A percentile compares a stretch with the other conserved stretches of the same genome.
These are phyloP conservation scores for Kwoniella bestiolae DNA, from an alignment of 768 basidiomycete species.

Conservation along the genomic window DNA sequence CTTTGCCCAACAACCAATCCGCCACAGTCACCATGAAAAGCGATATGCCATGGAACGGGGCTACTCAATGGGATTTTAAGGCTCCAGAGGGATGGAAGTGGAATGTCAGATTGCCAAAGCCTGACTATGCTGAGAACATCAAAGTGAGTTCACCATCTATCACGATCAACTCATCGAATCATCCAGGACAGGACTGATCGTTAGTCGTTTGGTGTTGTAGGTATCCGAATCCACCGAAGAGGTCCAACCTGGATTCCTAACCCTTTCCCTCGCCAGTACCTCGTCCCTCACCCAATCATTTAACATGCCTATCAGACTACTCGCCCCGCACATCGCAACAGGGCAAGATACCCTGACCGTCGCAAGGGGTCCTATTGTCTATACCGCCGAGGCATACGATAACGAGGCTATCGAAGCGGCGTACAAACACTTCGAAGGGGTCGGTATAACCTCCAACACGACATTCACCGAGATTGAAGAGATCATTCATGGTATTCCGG, in stretches of 20 bases:
- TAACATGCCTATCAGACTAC: constrained; percentile 33
- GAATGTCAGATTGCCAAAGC: constrained; percentile 28
- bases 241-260: constrained; percentile 1
- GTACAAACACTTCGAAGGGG: constrained; percentile 36
- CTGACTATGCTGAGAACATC: constrained; percentile 34
- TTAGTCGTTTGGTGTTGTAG: not conserved
- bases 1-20: constrained; percentile 21
- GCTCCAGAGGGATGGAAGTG: constrained; percentile 38
- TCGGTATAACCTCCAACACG: constrained; percentile 29
- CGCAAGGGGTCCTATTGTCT: constrained; percentile 43
- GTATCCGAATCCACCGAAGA: not conserved
- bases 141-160: constrained; percentile 29
- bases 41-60: constrained; percentile 38
- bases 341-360: constrained; percentile 39
- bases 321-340: constrained; percentile 31
- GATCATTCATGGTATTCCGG: constrained; percentile 27
- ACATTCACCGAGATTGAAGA: constrained; percentile 18
- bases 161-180: no score
- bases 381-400: constrained; percentile 39
- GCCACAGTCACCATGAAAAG: constrained; percentile 32
- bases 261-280: not conserved
- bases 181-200: no score
- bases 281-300: constrained; percentile 12
- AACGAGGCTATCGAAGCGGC: constrained; percentile 28
- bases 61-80: constrained; percentile 12